phyloP scores from a whole-genome alignment of 2,329 filamentous ascomycete genomes.

The Xylariaceae sp. region DNA sequence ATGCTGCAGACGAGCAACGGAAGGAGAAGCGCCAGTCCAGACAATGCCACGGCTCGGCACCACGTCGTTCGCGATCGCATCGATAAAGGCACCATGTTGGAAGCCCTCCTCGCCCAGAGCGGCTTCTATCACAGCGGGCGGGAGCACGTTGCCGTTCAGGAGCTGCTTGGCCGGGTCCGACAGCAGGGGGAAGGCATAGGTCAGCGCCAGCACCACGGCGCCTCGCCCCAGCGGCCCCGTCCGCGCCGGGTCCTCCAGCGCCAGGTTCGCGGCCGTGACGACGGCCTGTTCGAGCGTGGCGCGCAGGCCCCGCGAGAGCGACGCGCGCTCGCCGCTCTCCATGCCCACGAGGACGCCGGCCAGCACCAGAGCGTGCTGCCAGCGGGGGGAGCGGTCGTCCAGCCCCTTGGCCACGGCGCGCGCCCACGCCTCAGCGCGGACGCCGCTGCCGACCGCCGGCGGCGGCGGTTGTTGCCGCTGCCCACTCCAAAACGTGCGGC shows the following conservation, averaged over 20 bases:
- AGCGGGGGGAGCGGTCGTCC: constrained; percentile 55
- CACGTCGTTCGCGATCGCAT: constrained; percentile 60
- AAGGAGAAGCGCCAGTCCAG: constrained; percentile 56
- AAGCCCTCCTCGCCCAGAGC: constrained; percentile 68
- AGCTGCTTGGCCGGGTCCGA: constrained; percentile 49
- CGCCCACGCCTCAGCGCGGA: constrained; percentile 47
- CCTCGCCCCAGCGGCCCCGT: constrained; percentile 35
- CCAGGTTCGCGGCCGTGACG: constrained; percentile 68
- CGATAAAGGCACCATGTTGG: constrained; percentile 67
- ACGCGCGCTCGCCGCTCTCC: constrained; percentile 53
- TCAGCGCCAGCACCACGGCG: constrained; percentile 63
- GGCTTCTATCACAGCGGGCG: constrained; percentile 62
- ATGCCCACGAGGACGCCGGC: constrained; percentile 73
- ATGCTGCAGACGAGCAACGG: constrained; percentile 50
- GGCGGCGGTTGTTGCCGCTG: constrained; percentile 5
- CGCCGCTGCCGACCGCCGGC: constrained; percentile 31
- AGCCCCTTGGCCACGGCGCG: constrained; percentile 49
- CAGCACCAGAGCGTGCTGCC: constrained; percentile 78
- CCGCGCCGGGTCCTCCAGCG: constrained; percentile 43
- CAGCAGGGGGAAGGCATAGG: constrained; percentile 67
- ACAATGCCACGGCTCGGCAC: constrained; percentile 50
- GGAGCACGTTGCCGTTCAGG: constrained; percentile 60
- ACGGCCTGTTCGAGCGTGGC: constrained; percentile 65
- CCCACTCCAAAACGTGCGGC: background rate
- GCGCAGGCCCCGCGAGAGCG: constrained; percentile 56